Percentiles rank a stretch among this genome's conserved stretches.
These are phyloP conservation scores for Nicotiana obtusifolia DNA, from an alignment of 257 asterid genomes.

Conservation along the genomic window DNA sequence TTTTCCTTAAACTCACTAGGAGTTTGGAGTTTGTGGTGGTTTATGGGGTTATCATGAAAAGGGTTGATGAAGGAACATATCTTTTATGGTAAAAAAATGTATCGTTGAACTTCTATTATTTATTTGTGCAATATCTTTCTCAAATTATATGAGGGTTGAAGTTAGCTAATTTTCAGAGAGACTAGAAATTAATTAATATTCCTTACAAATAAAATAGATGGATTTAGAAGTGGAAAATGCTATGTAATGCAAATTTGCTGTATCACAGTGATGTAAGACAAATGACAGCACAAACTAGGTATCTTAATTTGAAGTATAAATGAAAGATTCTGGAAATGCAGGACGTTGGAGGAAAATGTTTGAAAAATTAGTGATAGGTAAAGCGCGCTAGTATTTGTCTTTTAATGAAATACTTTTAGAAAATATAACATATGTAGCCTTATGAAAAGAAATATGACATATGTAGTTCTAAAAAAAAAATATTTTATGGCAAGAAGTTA, in stretches of 20 bases:
- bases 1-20: not conserved
- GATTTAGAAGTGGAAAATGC: not conserved
- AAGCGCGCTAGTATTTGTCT: not conserved
- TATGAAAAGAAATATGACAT: too few species aligned
- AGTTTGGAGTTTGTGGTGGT: not conserved
- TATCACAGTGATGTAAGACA: not conserved
- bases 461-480: not conserved
- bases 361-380: not conserved
- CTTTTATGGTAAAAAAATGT: not conserved
- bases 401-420: not conserved
- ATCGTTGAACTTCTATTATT: not conserved
- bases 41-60: not conserved
- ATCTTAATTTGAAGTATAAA: not conserved
- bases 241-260: not conserved
- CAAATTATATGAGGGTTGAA: not conserved
- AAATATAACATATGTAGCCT: not conserved
- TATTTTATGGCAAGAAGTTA: not conserved
- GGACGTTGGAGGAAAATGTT: not conserved
- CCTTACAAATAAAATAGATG: not conserved
- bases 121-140: not conserved
- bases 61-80: not conserved
- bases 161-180: not conserved
- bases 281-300: not conserved
- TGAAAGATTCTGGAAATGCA: not conserved
- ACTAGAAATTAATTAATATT: not conserved